Evolutionary conservation across 2,329 filamentous ascomycete species (phyloP).

Genomic region (Hymenoscyphus fraxineus): DNA sequence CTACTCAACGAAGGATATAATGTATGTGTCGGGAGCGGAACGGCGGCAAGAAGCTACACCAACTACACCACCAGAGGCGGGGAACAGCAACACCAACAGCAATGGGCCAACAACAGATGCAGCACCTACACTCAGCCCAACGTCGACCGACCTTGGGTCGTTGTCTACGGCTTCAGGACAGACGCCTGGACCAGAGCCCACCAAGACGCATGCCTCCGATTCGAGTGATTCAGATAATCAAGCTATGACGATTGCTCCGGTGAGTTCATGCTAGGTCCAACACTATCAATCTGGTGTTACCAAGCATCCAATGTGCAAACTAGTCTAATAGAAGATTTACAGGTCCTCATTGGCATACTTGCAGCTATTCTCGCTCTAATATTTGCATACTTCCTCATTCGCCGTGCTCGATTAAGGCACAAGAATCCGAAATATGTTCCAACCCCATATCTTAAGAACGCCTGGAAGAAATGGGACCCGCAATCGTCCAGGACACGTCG

Average conservation of each 20-base stretch:
- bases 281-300: background rate
- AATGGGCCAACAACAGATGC: background rate
- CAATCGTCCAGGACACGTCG: slow-evolving; percentile 19
- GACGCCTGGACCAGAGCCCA: background rate
- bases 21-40: slow-evolving; percentile 14
- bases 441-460: slow-evolving; percentile 45
- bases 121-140: slow-evolving; percentile 3
- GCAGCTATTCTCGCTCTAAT: slow-evolving; percentile 22
- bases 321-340: background rate
- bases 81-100: background rate
- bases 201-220: background rate
- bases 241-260: background rate
- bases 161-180: background rate
- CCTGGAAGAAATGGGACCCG: slow-evolving; percentile 49
- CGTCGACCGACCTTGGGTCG: slow-evolving; percentile 2
- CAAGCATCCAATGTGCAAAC: background rate
- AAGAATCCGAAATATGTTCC: slow-evolving; percentile 49
- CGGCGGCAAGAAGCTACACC: slow-evolving; percentile 2
- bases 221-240: background rate
- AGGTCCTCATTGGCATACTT: slow-evolving; percentile 20
- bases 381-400: slow-evolving; percentile 27
- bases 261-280: background rate
- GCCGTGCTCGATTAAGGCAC: slow-evolving; percentile 42
- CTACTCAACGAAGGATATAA: slow-evolving; percentile 4
- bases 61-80: background rate